Evolutionary conservation across 2,329 filamentous ascomycete species (phyloP).

Genomic region (Dothistroma septosporum): DNA sequence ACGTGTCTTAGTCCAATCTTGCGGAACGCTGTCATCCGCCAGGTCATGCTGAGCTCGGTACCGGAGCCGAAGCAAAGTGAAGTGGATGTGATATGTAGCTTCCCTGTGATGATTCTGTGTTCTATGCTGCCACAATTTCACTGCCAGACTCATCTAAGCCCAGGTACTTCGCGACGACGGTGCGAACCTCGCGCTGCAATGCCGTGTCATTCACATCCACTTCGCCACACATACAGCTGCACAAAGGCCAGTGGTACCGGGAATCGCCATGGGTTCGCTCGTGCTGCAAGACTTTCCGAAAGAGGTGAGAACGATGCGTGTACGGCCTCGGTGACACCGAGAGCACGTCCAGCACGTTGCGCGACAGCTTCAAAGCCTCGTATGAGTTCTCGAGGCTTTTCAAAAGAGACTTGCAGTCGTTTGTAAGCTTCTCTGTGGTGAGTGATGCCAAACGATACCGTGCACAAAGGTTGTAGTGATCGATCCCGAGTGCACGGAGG

Average conservation of each 20-base stretch:
- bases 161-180: not conserved
- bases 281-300: too few species aligned
- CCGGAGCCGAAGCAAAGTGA: not conserved
- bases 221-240: not conserved
- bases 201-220: not conserved
- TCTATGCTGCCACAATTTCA: not conserved
- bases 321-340: not conserved
- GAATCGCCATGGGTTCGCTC: too few species aligned
- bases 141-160: not conserved
- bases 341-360: slow-evolving; percentile 8
- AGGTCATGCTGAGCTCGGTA: not conserved
- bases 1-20: too few species aligned
- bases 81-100: not conserved
- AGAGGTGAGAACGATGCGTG: not conserved
- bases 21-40: too few species aligned
- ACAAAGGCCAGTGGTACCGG: not conserved
- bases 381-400: not conserved
- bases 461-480: not conserved
- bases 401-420: slow-evolving; percentile 5
- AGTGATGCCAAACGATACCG: not conserved
- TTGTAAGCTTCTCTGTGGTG: not conserved
- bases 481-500: slow-evolving; percentile 6
- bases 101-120: not conserved
- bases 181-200: not conserved
- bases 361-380: not conserved